Evolutionary conservation across 257 asterid species (phyloP), one percentile per base, ranked within the genome.

Genomic region (Rubia yunnanensis): DNA sequence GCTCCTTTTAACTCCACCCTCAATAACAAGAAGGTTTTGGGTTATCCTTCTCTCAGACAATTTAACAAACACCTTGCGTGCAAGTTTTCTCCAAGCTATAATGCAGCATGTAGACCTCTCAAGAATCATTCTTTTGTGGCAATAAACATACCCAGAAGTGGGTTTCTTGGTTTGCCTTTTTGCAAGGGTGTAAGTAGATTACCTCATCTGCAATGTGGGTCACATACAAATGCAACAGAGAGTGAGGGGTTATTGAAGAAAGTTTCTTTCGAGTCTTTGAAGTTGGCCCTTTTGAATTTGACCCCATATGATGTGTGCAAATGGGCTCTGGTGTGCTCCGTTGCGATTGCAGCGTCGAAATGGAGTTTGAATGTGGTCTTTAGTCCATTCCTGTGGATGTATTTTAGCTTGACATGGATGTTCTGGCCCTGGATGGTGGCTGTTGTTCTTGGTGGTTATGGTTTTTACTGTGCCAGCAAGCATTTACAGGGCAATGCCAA

Each of bases 361-460:
- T 83, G 88, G 97, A 67, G 73, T 28, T 23, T 78, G 72, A 83
- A 74, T 71, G 36, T 72, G 35, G 34, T 84, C 56, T 67, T 88
- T 39, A 83, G 60, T 72, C 99, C 99, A 0, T 94, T 94, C 68
- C 78, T 94, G 71, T 94, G 97, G 99, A 86, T 80, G 95, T 94
- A 94, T 41, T 86, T 94, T 70, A 94, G 96, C 76, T 87, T 89
- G 96, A 74, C 88, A 13, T 94, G 95, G 99, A 58, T 90, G 68
- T 88, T 88, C 80, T 94, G 97, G 97, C 99, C 99, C 10, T 90
- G 97, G 99, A 71, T 83, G 65, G 81, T 69, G 57, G 95, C 89
- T 11, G 59, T 84, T 59, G 74, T 80, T 27, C 13, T 83, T 17
- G 96, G 88, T 22, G 38, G 73, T 54, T 86, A 79, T 66, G 89